Percentiles rank a stretch among this genome's conserved stretches.
Evolutionary conservation across 2,329 filamentous ascomycete species (phyloP).

Genomic region (Arthroderma sp.): DNA sequence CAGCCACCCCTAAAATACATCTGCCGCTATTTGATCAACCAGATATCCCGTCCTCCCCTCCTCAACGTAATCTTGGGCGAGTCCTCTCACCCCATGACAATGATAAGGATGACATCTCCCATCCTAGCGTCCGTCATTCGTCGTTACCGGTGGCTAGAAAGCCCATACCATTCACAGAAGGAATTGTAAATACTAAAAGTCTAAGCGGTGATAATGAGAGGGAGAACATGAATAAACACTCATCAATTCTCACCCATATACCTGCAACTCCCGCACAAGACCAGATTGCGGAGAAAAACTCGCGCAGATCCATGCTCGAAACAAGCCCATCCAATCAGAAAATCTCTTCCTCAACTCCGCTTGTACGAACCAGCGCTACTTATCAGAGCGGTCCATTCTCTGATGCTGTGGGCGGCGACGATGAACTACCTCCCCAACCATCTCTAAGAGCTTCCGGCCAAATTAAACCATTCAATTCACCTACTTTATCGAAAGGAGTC

Average conservation of each 20-base stretch:
- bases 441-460: neutral
- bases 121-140: no score
- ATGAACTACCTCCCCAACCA: conserved; percentile 1
- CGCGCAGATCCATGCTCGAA: conserved; percentile 21
- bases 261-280: conserved; percentile 26
- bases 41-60: no score
- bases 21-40: no score
- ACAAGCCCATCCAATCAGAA: conserved; percentile 17
- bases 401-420: neutral
- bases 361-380: neutral
- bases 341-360: neutral
- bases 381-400: neutral
- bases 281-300: conserved; percentile 8
- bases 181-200: no score
- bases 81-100: no score
- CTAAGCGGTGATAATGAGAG: neutral
- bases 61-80: no score
- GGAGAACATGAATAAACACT: conserved; percentile 15
- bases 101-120: no score
- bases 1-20: no score
- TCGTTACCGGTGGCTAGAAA: no score
- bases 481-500: conserved; percentile 1
- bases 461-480: neutral
- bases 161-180: no score
- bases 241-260: conserved; percentile 28